Percentiles rank a stretch among this genome's conserved stretches.
phyloP scores from a whole-genome alignment of 768 basidiomycete species.

The Boletus rubroflammeus region DNA sequence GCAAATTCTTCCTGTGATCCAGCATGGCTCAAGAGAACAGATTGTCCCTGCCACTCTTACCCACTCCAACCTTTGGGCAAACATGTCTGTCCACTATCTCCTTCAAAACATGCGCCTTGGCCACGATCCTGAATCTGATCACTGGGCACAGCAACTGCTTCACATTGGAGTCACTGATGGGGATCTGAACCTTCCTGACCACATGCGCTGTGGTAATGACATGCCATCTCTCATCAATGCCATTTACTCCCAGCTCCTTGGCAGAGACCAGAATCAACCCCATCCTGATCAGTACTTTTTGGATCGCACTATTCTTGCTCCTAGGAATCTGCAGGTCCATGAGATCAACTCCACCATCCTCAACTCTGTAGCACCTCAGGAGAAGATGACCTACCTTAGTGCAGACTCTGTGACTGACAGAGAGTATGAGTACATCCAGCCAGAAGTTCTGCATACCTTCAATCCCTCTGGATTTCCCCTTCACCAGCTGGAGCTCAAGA shows the following conservation, averaged over 20 bases:
- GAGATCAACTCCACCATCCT: not conserved
- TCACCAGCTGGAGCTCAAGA: not conserved
- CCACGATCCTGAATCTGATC: not conserved
- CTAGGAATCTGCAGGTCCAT: not conserved
- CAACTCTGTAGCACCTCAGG: not conserved
- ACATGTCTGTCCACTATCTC: not conserved
- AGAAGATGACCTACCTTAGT: not conserved
- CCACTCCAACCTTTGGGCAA: not conserved
- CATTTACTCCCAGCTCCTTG: conserved; percentile 14
- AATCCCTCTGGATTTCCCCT: not conserved
- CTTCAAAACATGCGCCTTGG: not conserved
- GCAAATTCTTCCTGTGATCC: conserved; percentile 46
- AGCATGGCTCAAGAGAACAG: conserved; percentile 33
- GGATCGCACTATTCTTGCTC: not conserved
- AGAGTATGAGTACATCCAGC: not conserved
- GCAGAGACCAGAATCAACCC: no score
- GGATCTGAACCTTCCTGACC: conserved; percentile 22
- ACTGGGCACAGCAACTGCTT: not conserved
- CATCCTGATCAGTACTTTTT: not conserved
- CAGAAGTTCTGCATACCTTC: not conserved
- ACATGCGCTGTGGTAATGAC: conserved; percentile 25
- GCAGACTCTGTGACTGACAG: not conserved
- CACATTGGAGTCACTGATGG: conserved; percentile 19
- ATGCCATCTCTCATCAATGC: conserved; percentile 25
- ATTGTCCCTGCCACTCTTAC: not conserved